Conservation (phyloP, 2,329 filamentous ascomycete species). For the Apiospora hydei region DNA sequence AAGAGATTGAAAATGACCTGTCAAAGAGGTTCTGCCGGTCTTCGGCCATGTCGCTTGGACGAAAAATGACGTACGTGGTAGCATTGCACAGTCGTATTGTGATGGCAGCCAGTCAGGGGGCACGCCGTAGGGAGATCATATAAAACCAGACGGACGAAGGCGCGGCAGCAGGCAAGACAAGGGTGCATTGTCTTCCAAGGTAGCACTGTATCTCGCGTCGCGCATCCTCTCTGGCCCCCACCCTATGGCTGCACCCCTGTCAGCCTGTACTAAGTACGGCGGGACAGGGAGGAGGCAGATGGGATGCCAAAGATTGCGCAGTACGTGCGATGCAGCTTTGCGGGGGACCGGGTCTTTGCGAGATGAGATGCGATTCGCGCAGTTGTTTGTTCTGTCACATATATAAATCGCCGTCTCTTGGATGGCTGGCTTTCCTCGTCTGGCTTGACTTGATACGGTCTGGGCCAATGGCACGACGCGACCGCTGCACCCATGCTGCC, state of each 20-base stretch:
- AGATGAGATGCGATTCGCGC: constrained; percentile 13
- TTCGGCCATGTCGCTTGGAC: neutral
- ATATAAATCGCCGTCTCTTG: neutral
- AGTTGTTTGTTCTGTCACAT: neutral
- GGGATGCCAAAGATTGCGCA: neutral
- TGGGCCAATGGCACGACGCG: neutral
- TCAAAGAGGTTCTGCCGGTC: neutral
- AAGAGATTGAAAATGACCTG: neutral
- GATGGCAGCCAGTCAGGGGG: neutral
- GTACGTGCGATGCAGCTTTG: neutral
- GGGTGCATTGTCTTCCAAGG: neutral
- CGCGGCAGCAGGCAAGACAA: neutral
- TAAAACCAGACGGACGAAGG: neutral
- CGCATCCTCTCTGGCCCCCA: neutral
- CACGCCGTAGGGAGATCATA: too few relatives aligned
- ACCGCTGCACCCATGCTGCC: neutral
- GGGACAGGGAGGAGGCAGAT: neutral
- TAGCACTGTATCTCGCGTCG: neutral
- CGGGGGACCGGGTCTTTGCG: neutral
- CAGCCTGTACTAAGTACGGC: too few relatives aligned
- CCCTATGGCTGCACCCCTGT: neutral
- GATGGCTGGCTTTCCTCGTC: neutral
- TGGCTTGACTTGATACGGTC: neutral
- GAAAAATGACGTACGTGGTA: constrained; percentile 2
- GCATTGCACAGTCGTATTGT: neutral